Evolutionary conservation across 768 basidiomycete species (phyloP).

Genomic region (Saitozyma podzolica): DNA sequence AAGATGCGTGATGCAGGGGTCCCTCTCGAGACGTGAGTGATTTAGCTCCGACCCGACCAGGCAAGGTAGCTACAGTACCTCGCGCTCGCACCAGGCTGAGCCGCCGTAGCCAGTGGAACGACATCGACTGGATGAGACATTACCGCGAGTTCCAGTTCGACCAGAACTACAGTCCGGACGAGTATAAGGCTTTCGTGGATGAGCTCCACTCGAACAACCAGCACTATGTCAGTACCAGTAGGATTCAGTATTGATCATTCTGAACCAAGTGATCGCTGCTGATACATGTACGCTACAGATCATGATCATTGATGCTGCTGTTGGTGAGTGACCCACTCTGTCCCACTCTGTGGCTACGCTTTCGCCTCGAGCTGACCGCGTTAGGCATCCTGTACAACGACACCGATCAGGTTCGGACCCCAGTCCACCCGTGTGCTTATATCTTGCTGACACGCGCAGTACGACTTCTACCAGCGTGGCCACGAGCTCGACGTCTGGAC

Average conservation of each 20-base stretch:
- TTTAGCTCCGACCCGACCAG: conserved; percentile 32
- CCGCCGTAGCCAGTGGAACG: conserved; percentile 25
- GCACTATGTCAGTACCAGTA: conserved; percentile 32
- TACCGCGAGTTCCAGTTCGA: conserved; percentile 46
- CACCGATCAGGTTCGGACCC: conserved; percentile 26
- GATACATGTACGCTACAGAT: conserved; percentile 17
- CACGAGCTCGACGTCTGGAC: conserved; percentile 65
- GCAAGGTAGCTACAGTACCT: neutral
- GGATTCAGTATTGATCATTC: neutral
- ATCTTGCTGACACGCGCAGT: neutral
- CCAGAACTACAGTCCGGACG: conserved; percentile 32
- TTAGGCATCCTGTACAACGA: conserved; percentile 24
- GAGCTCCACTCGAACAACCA: conserved; percentile 44
- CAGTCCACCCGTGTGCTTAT: neutral
- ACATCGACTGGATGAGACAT: conserved; percentile 42
- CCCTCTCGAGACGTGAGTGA: conserved; percentile 65
- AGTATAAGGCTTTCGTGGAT: conserved; percentile 42
- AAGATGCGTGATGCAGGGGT: conserved; percentile 69
- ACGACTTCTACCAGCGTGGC: conserved; percentile 65
- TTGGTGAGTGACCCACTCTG: conserved; percentile 4
- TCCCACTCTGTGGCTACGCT: no score
- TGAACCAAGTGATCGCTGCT: neutral
- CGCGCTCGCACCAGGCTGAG: neutral
- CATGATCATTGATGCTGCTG: conserved; percentile 49
- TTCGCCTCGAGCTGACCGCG: no score